Evolutionary conservation across 495 filamentous ascomycete genomes (phyloP), one percentile per base, ranked within the genome.

Genomic region (Xylaria bambusicola): DNA sequence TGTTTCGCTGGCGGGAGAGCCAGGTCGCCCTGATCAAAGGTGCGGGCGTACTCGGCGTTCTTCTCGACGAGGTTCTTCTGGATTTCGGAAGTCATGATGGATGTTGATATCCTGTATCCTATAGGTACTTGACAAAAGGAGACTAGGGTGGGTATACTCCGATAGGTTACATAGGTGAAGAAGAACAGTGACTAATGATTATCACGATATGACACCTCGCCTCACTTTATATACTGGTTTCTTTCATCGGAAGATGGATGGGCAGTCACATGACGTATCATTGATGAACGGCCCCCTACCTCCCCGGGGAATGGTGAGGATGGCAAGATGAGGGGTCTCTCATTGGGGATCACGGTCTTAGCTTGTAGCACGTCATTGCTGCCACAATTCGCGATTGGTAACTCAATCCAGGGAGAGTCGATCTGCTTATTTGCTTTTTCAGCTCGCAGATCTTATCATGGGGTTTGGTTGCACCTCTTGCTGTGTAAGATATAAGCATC

Each of bases 1-100:
- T 86, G 80, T 77, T 90, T 89, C 17, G 84, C 81, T 0, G 90
- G 91, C 1, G 89, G 89, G 6, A 92, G 80, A n/a, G 82, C 76
- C 0, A 93, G 80, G 48, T 85, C 46, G 13, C 87, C 88, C 47
- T 88, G 71, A 13, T 73, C 82, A 67, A 93, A 92, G 10, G 68
- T 77, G 15, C 80, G 68, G 0, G 80, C 81, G 67, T 93, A 92
- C 20, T 75, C 61, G 17, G 76, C 77, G 63, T 91, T 92, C 42
- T 81, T 73, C 45, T 75, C 66, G 17, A 79, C 67, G 20, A 90
- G 70, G 64, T 84, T 84, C 48, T 82, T 63, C 68, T 86, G 80
- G 51, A 76, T 76, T 47, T 77, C 59, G 49, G 77, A 60, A 17
- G 65, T 5, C 64, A 66, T 71, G 26, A 46, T 54, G 26, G 26